Conservation (phyloP, 306 rosid genomes). For the Hylodesmum podocarpum region DNA sequence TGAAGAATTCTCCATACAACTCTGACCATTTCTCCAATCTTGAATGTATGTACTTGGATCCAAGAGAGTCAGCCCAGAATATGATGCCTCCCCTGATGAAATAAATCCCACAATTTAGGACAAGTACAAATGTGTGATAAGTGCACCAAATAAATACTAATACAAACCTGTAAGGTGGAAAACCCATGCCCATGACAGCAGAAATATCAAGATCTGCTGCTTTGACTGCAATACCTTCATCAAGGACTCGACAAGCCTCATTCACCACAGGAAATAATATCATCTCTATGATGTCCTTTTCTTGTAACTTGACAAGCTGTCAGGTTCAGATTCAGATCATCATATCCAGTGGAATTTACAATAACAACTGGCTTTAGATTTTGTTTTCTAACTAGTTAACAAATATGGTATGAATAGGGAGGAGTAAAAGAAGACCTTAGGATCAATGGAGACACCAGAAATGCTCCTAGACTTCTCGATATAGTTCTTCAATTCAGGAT, state of each 20-base stretch:
- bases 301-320: conserved; percentile 74
- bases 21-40: conserved; percentile 84
- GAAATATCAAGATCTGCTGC: conserved; percentile 91
- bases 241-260: conserved; percentile 95
- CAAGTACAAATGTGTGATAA: background rate
- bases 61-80: conserved; percentile 94
- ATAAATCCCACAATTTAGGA: conserved; percentile 28
- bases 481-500: conserved; percentile 78
- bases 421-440: conserved; percentile 60
- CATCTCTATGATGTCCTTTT: conserved; percentile 90
- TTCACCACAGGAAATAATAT: conserved; percentile 93
- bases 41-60: conserved; percentile 84
- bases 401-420: conserved; percentile 6
- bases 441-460: conserved; percentile 65
- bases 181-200: conserved; percentile 93
- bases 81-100: conserved; percentile 86
- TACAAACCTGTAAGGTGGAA: conserved; percentile 91
- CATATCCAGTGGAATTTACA: background rate
- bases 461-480: conserved; percentile 85
- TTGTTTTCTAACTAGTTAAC: background rate
- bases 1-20: conserved; percentile 76
- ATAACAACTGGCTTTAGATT: background rate
- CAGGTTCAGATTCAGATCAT: conserved; percentile 33
- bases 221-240: conserved; percentile 89
- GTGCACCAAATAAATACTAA: background rate